Conservation (phyloP, 192 early-diverging fungal species). For the Rhizoclosmatium sp. region DNA sequence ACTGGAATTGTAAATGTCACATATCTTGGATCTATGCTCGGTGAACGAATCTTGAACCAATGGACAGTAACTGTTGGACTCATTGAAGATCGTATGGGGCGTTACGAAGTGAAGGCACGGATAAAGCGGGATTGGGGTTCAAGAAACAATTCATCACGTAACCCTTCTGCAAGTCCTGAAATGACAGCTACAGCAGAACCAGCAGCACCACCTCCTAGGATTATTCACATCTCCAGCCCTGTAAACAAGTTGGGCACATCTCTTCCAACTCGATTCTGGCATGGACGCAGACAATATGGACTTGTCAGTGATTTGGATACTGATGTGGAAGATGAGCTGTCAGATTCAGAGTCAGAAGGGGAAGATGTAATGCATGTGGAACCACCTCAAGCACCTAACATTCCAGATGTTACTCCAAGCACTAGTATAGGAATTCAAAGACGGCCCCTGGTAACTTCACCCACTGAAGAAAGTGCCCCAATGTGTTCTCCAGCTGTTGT, state of each 20-base stretch:
- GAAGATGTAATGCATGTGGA: background rate
- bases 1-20: constrained; percentile 50
- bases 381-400: background rate
- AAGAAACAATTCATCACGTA: background rate
- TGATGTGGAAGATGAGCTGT: constrained; percentile 1
- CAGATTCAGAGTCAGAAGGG: background rate
- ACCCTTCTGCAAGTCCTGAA: background rate
- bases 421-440: background rate
- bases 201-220: background rate
- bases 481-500: background rate
- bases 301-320: background rate
- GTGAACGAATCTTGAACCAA: constrained; percentile 57
- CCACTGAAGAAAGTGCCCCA: background rate
- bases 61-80: constrained; percentile 54
- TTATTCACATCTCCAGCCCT: constrained; percentile 20
- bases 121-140: constrained; percentile 46
- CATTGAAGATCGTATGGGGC: constrained; percentile 58
- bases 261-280: background rate
- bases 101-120: constrained; percentile 60
- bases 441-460: background rate
- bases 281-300: background rate
- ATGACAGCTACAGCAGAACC: background rate
- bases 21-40: constrained; percentile 52
- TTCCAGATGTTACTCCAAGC: background rate
- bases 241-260: background rate